Conservation (phyloP, 257 asterid species). For the Salvia miltiorrhiza region DNA sequence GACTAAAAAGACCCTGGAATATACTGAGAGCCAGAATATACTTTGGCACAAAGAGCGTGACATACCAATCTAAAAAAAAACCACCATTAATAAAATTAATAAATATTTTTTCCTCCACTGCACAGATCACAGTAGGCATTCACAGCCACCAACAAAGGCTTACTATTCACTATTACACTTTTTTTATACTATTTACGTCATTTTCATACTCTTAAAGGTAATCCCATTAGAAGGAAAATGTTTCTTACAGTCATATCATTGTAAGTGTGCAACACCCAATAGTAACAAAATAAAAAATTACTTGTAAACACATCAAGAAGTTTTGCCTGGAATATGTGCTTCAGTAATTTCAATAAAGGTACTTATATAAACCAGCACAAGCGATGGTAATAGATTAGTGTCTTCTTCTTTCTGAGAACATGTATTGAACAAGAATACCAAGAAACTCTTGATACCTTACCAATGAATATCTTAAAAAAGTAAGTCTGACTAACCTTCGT, state of each 20-base stretch:
- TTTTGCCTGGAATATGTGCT: not conserved
- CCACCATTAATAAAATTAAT: not conserved
- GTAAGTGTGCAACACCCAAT: not conserved
- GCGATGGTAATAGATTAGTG: not conserved
- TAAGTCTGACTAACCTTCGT: slow-evolving; percentile 64
- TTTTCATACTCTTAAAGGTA: not conserved
- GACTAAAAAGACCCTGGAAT: not conserved
- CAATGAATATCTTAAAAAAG: not conserved
- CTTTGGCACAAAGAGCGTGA: not conserved
- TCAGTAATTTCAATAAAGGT: not conserved
- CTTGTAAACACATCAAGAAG: not conserved
- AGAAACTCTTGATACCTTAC: not conserved
- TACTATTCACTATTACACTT: not conserved
- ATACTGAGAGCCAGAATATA: not conserved
- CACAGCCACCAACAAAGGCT: slow-evolving; percentile 5
- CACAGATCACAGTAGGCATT: not conserved
- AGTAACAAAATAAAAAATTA: not conserved
- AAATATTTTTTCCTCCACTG: not conserved
- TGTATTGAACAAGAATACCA: not conserved
- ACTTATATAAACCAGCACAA: not conserved
- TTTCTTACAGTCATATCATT: not conserved
- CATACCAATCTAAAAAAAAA: not conserved
- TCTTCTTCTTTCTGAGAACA: not conserved
- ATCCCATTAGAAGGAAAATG: not conserved
- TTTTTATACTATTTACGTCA: not conserved